Evolutionary conservation across 805 yeast species (phyloP).

Genomic region (Scheffersomyces amazonensis): DNA sequence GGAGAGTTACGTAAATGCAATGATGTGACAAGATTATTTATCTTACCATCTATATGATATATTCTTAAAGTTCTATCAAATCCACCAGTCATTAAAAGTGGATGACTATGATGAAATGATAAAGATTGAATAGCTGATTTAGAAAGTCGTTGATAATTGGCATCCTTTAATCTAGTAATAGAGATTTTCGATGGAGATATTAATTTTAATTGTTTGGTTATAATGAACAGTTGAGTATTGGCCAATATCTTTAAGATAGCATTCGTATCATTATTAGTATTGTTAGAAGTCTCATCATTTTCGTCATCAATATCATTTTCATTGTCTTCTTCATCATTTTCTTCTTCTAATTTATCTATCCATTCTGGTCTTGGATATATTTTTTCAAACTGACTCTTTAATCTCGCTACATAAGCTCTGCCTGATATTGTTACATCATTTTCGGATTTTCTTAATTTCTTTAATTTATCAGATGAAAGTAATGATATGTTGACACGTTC

Average conservation of each 20-base stretch:
- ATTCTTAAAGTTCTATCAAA: slow-evolving; percentile 85
- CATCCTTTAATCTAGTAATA: slow-evolving; percentile 83
- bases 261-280: slow-evolving; percentile 21
- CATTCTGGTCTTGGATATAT: slow-evolving; percentile 86
- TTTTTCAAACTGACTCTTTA: slow-evolving; percentile 67
- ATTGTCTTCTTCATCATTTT: slow-evolving; percentile 21
- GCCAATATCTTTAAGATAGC: slow-evolving; percentile 31
- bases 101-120: slow-evolving; percentile 81
- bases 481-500: slow-evolving; percentile 67
- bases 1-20: slow-evolving; percentile 78
- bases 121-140: slow-evolving; percentile 81
- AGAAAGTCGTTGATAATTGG: slow-evolving; percentile 67
- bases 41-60: slow-evolving; percentile 86
- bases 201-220: slow-evolving; percentile 47
- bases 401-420: slow-evolving; percentile 55
- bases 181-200: slow-evolving; percentile 71
- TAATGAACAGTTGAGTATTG: slow-evolving; percentile 34
- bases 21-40: slow-evolving; percentile 77
- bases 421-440: slow-evolving; percentile 57
- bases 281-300: slow-evolving; percentile 17
- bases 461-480: slow-evolving; percentile 53
- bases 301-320: slow-evolving; percentile 15
- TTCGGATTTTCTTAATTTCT: slow-evolving; percentile 66
- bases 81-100: slow-evolving; percentile 86
- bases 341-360: slow-evolving; percentile 49